Conservation (phyloP, 1,284 basidiomycete genomes). For the Peniophora sp. region DNA sequence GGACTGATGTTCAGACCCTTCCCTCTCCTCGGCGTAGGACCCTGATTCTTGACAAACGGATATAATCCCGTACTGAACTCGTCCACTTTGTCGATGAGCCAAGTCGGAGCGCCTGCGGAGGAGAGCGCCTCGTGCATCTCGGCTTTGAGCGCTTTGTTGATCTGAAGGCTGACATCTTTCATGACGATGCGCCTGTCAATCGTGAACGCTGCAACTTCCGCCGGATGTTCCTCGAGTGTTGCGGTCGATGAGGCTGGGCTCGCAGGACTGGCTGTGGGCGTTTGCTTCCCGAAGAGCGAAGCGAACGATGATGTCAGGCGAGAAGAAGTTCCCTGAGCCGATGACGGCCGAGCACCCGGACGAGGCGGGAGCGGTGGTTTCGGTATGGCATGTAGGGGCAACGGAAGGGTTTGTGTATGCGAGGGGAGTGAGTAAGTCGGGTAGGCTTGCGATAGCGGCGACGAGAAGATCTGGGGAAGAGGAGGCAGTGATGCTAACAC, state of each 20-base stretch:
- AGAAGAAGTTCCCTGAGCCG: slow-evolving; percentile 18
- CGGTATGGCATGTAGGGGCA: slow-evolving; percentile 50
- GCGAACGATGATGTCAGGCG: slow-evolving; percentile 59
- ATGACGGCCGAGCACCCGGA: slow-evolving; percentile 20
- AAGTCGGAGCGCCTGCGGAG: slow-evolving; percentile 37
- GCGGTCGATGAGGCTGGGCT: slow-evolving; percentile 8
- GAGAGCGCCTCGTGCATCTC: slow-evolving; percentile 48
- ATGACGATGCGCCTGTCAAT: slow-evolving; percentile 45
- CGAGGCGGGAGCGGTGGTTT: slow-evolving; percentile 65
- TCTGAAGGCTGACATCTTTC: slow-evolving; percentile 48
- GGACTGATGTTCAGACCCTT: background rate
- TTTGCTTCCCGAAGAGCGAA: slow-evolving; percentile 50
- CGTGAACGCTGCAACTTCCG: slow-evolving; percentile 52
- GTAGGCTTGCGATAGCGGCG: slow-evolving; percentile 30
- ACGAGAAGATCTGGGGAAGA: slow-evolving; percentile 26
- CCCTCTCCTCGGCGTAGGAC: background rate
- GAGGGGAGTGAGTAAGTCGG: slow-evolving; percentile 45
- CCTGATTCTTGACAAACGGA: slow-evolving; percentile 37
- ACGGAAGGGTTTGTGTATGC: slow-evolving; percentile 48
- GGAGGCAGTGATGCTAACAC: slow-evolving; percentile 43
- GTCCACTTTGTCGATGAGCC: slow-evolving; percentile 59
- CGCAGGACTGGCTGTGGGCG: slow-evolving; percentile 27
- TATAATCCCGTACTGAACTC: slow-evolving; percentile 41
- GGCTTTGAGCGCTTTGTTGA: slow-evolving; percentile 49
- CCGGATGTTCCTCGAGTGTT: slow-evolving; percentile 22